Base-by-base conservation (phyloP, 805 yeast genomes). In the Candida gorgasii region DNA sequence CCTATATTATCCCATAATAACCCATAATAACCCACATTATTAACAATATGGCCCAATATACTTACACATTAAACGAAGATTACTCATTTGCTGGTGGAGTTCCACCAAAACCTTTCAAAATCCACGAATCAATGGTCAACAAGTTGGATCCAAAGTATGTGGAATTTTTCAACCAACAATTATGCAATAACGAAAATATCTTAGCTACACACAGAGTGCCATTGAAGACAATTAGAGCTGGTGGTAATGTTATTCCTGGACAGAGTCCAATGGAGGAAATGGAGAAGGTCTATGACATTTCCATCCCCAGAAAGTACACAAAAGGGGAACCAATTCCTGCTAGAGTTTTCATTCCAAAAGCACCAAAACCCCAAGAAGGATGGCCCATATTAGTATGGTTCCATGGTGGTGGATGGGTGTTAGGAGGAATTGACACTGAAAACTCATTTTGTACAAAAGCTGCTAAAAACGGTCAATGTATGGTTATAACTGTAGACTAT, bases 401-500 rank as follows among this genome's bases (percentile, higher is more conserved):
- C 54, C 77, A 72, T 44, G 77, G 76, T 16, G 76, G 77, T 20
- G 76, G 76, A 2, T 71, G 72, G 69, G 71, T 63, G 1, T 54
- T 69, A 13, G 76, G 76, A 2, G 58, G 58, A 40, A 60, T 72
- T 30, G 48, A 42, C 42, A 62, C 75, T 11, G 75, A 71, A 43
- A 70, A 72, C 55, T 61, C 71, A 2, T 67, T 57, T 50, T 71
- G 75, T 46, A 63, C 75, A 2, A 65, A 69, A 43, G 48, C 66
- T 30, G 71, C 74, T 17, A 62, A 63, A 27, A 41, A 49, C 16
- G 63, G 69, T 8, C 45, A 63, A 35, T 61, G 71, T 45, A 51
- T 63, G n/a, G 76, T 73, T 11, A 57, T 76, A 8, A 58, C 69
- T 6, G 73, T 75, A n/a, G 78, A 75, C 52, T 76, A 76, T 54